Base-by-base conservation (phyloP, 225 moss, liverwort and hornwort genomes). In the Sphagnum tenellum region DNA sequence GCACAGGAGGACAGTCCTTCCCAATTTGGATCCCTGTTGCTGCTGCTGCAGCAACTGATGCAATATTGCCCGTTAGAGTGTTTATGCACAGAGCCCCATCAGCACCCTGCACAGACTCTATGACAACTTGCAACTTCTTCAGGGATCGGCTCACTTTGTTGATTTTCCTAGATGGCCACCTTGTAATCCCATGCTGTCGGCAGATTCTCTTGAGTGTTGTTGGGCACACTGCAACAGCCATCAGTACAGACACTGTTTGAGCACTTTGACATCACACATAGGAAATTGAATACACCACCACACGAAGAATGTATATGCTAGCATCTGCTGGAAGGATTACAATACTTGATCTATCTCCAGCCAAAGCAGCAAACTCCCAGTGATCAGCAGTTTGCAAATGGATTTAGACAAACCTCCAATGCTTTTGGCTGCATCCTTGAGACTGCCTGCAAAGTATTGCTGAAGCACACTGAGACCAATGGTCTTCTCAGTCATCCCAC, bases 91-190 rank as follows among this genome's bases (percentile, higher is more conserved):
- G 71, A 13, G 93, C 85, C 9, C 98, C 98, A 71, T 98, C 98
- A 4, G 98, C 93, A 60, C 98, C 89, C 73, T 98, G 98, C 67
- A 98, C 98, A 10, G 98, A 98, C 66, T 93, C 93, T 50, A 93
- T 93, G 29, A 98, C 98, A 44, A 93, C 98, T 70, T 98, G 98
- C 52, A 98, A 62, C 73, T 98, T 98, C 62, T 98, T 93, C 76
- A 98, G 73, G 3, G 98, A 98, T 11, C 98, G 83, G 75, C 98
- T 98, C 13, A 98, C 98, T 73, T 98, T 98, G 70, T 98, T 98
- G 62, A 98, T 98, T 72, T 98, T 98, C 5, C 98, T 89, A 49
- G 93, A 98, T 3, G 98, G 98, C 98, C 98, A 98, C 75, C 98
- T 69, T 52, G 93, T 90, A 65, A 98, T 98, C 8, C 98, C 98